A percentile compares a stretch with the other conserved stretches of the same genome.
Conservation (phyloP, 2,329 filamentous ascomycete species). For the Venturia oleaginea region DNA sequence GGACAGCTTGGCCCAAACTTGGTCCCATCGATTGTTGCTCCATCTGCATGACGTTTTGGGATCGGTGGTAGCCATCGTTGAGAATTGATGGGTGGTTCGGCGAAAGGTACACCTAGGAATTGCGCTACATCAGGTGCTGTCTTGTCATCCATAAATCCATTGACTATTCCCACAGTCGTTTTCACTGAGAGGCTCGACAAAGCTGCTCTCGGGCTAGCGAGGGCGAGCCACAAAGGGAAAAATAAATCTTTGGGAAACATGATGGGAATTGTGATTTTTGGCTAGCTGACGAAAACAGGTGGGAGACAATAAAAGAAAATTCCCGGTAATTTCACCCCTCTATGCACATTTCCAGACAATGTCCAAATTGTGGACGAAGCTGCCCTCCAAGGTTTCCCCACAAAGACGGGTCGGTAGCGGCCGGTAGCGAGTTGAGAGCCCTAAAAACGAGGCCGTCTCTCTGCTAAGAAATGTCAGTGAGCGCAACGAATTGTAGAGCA, state of each 20-base stretch:
- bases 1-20: constrained; percentile 1
- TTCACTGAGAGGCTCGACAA: background rate
- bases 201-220: background rate
- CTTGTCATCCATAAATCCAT: background rate
- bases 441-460: too few relatives aligned
- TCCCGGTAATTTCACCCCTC: too few relatives aligned
- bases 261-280: too few relatives aligned
- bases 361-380: too few relatives aligned
- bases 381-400: too few relatives aligned
- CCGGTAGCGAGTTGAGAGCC: too few relatives aligned
- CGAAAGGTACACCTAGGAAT: constrained; percentile 48
- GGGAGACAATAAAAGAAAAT: too few relatives aligned
- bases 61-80: constrained; percentile 55
- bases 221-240: background rate
- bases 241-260: background rate
- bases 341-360: too few relatives aligned
- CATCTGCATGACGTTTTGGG: constrained; percentile 27
- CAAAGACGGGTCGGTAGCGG: too few relatives aligned
- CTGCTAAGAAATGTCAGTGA: too few relatives aligned
- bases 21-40: background rate
- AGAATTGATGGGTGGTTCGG: constrained; percentile 46
- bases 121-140: background rate
- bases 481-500: too few relatives aligned
- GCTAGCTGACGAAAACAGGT: too few relatives aligned
- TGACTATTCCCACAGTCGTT: background rate